Base-by-base conservation (phyloP, 1,139 yeast species). In the Pneumocystis oryctolagi region DNA sequence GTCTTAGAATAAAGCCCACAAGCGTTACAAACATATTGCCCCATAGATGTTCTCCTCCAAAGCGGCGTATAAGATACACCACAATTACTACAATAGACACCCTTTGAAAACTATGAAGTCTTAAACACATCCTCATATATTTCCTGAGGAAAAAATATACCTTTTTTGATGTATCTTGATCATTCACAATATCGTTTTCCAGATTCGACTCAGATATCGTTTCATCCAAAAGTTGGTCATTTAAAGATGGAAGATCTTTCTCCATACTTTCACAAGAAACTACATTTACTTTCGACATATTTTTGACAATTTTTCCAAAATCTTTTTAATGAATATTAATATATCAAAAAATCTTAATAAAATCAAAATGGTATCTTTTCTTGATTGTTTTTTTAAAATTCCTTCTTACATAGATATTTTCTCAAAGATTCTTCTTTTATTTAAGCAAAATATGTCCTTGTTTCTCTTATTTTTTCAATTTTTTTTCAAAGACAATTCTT, bases 21-120 rank as follows among this genome's bases (percentile, higher is more conserved):
- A n/a, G 88, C 88, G 70, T 84, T 84, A 72, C 88, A 84, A 58
- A 84, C 82, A 59, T 81, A 78, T 20, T 84, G 81, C 1, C 86
- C 86, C 57, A 59, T 60, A 65, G 86, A 85, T 3, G 87, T 84
- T 60, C 88, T 73, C 62, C 88, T 76, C 88, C 88, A 84, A 12
- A 84, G 75, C 2, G 88, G 88, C 0, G 88, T 84, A 66, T 81
- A 78, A 18, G 84, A 80, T n/a, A 86, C 82, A 5, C 84, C 84
- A 70, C 88, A 84, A 71, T 84, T 84, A 57, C 84, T 78, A 70
- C 88, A 82, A 47, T 47, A 47, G 2, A 47, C 55, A 5, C 55
- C 55, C 16, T 25, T 20, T 1, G 55, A 47, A 47, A 25, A 9
- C 55, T 47, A 47, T 3, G 1, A 12, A 47, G 3, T 47, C 14